Base-by-base conservation (phyloP, 176 grass and related monocot genomes). In the Ensete glaucum region DNA sequence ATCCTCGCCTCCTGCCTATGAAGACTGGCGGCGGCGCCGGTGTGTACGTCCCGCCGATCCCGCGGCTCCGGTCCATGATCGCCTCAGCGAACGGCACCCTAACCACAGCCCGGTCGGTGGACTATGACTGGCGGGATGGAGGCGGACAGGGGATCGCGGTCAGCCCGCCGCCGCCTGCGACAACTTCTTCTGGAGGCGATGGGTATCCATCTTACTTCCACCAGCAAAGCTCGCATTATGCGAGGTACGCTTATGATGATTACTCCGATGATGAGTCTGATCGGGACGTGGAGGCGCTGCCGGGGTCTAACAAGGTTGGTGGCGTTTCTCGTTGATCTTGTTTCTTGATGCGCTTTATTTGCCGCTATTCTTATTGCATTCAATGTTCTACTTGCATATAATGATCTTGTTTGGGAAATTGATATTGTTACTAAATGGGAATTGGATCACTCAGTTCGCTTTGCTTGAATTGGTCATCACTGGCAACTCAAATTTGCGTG, bases 181-280 rank as follows among this genome's bases (percentile, higher is more conserved):
- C 85, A 49, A 12, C 70, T 59, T 2, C 85, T 72, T 64, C 70
- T 75, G 26, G 12, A 73, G 85, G 49, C 56, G 69, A 73, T 27
- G 69, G 48, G 48, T 80, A 54, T 71, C 78, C 48, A 55, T 24
- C 75, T 9, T 71, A 82, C 55, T 73, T 74, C 76, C 91, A 79
- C 50, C 90, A 91, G 80, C 86, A 87, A 73, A 94, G 80, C 68
- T 84, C 86, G 0, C 79, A 79, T 10, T 98, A 87, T 23, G 26
- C 80, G n/a, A 85, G 86, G 49, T 88, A 85, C 3, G 84, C 90
- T 1, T 91, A 91, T 1, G 95, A 98, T 52, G 94, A 98, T 59
- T 94, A 87, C 64, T 93, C 95, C 1, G 95, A 99, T 50, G 90
- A 94, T 34, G 95, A 99, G 2, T 99, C 95, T 0, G 95, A 99